These are phyloP conservation scores for Cyclotella baltica DNA, from an alignment of 108 stramenopile genomes.

Conservation along the genomic window DNA sequence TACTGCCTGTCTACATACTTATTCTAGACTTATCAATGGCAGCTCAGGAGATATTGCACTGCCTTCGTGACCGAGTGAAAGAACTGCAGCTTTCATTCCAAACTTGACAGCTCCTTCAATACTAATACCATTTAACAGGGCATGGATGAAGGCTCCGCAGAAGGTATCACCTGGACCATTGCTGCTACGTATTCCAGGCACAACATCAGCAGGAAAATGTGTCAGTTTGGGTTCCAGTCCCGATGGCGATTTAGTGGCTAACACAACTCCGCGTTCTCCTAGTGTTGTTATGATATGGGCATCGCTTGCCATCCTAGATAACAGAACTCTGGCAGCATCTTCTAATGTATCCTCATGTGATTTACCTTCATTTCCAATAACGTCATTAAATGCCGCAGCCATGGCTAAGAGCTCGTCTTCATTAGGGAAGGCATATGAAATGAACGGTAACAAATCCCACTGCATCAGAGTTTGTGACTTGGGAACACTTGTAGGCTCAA, in stretches of 20 bases:
- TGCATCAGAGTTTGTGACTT: slow-evolving; percentile 49
- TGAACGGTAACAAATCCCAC: slow-evolving; percentile 40
- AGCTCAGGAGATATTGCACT: slow-evolving; percentile 62
- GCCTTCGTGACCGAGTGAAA: slow-evolving; percentile 54
- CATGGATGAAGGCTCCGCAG: slow-evolving; percentile 69
- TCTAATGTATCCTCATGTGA: slow-evolving; percentile 15
- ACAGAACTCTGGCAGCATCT: slow-evolving; percentile 39
- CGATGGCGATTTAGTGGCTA: slow-evolving; percentile 46
- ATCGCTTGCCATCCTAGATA: slow-evolving; percentile 55
- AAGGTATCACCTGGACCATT: slow-evolving; percentile 78
- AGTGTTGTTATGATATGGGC: slow-evolving; percentile 59
- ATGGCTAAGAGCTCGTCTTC: slow-evolving; percentile 67
- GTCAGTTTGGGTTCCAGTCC: slow-evolving; percentile 12
- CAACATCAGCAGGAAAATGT: slow-evolving; percentile 45
- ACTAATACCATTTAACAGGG: slow-evolving; percentile 50
- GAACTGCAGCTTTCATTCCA: slow-evolving; percentile 63
- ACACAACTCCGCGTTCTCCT: slow-evolving; percentile 57
- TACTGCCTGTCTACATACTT: too few relatives aligned
- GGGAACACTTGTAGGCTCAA: slow-evolving; percentile 76
- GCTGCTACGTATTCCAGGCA: slow-evolving; percentile 47
- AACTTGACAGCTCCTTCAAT: slow-evolving; percentile 50
- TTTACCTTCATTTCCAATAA: not conserved
- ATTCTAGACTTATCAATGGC: slow-evolving; percentile 12
- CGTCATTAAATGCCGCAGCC: slow-evolving; percentile 33
- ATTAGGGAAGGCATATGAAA: slow-evolving; percentile 70